phyloP scores from a whole-genome alignment of 352 stramenopile genomes.

The Globisporangium perplexum region DNA sequence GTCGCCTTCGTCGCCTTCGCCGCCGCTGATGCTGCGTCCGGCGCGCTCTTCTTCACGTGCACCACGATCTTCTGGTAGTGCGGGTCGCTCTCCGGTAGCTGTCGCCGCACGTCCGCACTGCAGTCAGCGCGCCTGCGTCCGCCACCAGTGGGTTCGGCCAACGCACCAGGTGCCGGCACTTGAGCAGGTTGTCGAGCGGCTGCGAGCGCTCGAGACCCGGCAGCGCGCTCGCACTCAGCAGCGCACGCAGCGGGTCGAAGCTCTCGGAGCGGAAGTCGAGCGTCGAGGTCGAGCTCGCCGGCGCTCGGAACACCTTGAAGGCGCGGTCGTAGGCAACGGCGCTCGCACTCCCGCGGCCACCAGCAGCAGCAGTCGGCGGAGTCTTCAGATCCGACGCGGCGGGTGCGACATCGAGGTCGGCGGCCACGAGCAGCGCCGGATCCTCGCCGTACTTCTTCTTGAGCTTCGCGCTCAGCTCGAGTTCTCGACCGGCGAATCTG shows the following conservation, averaged over 20 bases:
- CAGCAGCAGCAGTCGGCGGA: neutral
- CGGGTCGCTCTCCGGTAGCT: conserved; percentile 62
- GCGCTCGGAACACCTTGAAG: conserved; percentile 26
- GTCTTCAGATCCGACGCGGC: neutral
- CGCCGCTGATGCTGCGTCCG: conserved; percentile 1
- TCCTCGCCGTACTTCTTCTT: conserved; percentile 72
- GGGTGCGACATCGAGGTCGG: neutral
- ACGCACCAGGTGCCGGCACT: conserved; percentile 71
- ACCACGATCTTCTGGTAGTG: conserved; percentile 40
- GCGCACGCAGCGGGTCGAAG: conserved; percentile 55
- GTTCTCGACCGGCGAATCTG: conserved; percentile 61
- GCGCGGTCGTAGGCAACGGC: conserved; percentile 21
- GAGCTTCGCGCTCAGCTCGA: conserved; percentile 59
- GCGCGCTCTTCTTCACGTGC: conserved; percentile 21
- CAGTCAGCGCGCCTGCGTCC: neutral
- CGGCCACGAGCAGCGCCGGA: conserved; percentile 23
- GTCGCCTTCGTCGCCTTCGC: conserved; percentile 10
- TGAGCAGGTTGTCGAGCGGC: conserved; percentile 87
- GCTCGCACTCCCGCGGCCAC: neutral
- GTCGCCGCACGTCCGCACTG: neutral
- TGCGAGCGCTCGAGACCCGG: conserved; percentile 19
- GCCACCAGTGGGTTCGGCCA: neutral
- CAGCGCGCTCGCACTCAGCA: conserved; percentile 12
- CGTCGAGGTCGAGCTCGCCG: conserved; percentile 8
- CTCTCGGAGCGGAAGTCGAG: conserved; percentile 45